A percentile compares a stretch with the other conserved stretches of the same genome.
These are phyloP conservation scores for Citrus australasica DNA, from an alignment of 345 rosid genomes.

Conservation along the genomic window DNA sequence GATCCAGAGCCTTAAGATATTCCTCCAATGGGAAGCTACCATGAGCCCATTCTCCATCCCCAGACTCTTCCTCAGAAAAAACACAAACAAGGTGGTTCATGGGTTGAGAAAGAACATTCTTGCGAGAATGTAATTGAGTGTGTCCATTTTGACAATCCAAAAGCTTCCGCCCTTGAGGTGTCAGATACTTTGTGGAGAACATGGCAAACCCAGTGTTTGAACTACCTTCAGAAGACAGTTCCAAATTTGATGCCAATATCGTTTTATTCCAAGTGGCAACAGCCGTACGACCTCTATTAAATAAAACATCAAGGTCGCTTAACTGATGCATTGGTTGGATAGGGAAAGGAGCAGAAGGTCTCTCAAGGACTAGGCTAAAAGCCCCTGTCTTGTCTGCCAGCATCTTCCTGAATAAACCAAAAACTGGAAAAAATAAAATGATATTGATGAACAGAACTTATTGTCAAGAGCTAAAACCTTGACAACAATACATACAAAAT, in stretches of 20 bases:
- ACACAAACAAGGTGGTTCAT: conserved; percentile 55
- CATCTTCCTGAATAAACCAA: conserved; percentile 66
- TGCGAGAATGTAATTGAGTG: conserved; percentile 28
- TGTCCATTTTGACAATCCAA: conserved; percentile 39
- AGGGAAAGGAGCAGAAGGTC: conserved; percentile 83
- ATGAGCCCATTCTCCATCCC: conserved; percentile 88
- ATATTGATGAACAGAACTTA: conserved; percentile 22
- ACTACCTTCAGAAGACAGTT: conserved; percentile 39
- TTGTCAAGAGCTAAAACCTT: neutral
- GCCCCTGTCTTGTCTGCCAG: conserved; percentile 51
- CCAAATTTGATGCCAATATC: conserved; percentile 51
- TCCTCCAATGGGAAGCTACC: conserved; percentile 90
- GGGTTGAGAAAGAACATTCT: conserved; percentile 39
- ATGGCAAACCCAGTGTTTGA: conserved; percentile 73
- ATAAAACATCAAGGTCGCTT: conserved; percentile 56
- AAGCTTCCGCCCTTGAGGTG: conserved; percentile 58
- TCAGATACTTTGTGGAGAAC: conserved; percentile 71
- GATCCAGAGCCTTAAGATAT: conserved; percentile 78
- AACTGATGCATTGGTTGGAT: conserved; percentile 49
- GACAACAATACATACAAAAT: neutral
- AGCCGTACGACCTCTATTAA: conserved; percentile 73
- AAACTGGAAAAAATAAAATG: conserved; percentile 38
- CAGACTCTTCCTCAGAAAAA: conserved; percentile 67
- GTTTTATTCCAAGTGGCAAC: conserved; percentile 68
- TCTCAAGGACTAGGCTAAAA: conserved; percentile 76